Evolutionary conservation across 129 eudicot species (phyloP), one percentile per base, ranked within the genome.

Genomic region (Pittosporum tobira): DNA sequence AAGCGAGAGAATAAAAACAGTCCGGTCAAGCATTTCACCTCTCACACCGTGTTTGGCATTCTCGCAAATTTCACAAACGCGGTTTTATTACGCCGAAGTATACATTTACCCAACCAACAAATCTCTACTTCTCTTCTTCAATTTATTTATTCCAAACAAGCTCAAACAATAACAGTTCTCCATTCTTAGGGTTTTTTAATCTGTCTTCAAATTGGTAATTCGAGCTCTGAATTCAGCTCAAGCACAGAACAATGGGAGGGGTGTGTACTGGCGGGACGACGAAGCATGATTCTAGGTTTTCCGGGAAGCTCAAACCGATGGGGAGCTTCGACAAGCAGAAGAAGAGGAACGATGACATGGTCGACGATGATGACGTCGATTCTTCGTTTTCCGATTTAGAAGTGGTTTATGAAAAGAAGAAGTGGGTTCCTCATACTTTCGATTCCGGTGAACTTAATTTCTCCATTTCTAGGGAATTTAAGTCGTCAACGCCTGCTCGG

Each of bases 381-480:
- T 38, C 57, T 57, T 51, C 59, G 56, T 55, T 48, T 7, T 44
- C 68, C 1, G 74, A 67, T 68, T 64, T 57, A 25, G 67, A 68
- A n/a, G n/a, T n/a, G 23, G 68, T 36, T 53, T 71, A 37, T 42
- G 65, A 73, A 48, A 59, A 65, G 22, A 54, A 65, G 55, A 73
- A n/a, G n/a, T n/a, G 57, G 83, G 67, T 38, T 31, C 68, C 71
- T 5, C 49, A 48, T 23, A 58, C 65, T 50, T 80, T 77, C 48
- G 84, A 79, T 77, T 79, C 96, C 18, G 85, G 80, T 38, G 93
- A 87, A 59, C 48, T 81, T 61, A 23, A 69, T 10, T 47, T 63
- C 16, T 77, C 97, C 0, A 84, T 84, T 71, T 85, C 97, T 21
- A 73, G 81, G 12, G 94, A 88, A 63, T 75, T 88, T 71, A 84